These are phyloP conservation scores for Isabelozyma heimii DNA, from an alignment of 805 yeast genomes.

Conservation along the genomic window DNA sequence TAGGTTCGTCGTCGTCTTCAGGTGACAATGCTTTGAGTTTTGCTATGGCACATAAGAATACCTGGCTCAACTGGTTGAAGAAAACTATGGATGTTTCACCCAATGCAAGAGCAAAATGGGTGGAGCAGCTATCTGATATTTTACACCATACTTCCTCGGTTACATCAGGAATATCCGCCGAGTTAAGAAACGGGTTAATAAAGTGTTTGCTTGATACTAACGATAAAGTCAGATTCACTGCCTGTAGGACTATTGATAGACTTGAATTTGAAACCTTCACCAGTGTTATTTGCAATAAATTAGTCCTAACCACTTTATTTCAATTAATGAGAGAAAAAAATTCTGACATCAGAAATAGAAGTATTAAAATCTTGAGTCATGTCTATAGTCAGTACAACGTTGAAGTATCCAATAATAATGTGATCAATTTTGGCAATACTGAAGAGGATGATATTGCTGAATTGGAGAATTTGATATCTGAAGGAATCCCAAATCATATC, in stretches of 20 bases:
- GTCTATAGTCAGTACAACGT: conserved; percentile 49
- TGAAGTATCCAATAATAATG: conserved; percentile 8
- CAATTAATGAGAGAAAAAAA: conserved; percentile 73
- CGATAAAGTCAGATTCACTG: conserved; percentile 64
- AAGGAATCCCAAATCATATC: conserved; percentile 62
- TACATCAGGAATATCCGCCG: conserved; percentile 43
- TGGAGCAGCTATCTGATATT: conserved; percentile 50
- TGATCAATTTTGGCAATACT: conserved; percentile 29
- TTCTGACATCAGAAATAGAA: conserved; percentile 57
- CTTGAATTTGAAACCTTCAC: conserved; percentile 49
- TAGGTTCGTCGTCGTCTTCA: conserved; percentile 33
- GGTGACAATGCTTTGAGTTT: conserved; percentile 54
- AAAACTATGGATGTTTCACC: conserved; percentile 70
- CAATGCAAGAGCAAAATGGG: conserved; percentile 69
- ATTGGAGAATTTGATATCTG: conserved; percentile 27
- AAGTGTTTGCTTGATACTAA: conserved; percentile 75
- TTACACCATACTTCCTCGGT: conserved; percentile 44
- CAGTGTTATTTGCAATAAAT: conserved; percentile 42
- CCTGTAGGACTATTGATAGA: conserved; percentile 51
- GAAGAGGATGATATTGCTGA: conserved; percentile 19
- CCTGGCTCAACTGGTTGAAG: conserved; percentile 71
- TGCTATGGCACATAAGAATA: conserved; percentile 51
- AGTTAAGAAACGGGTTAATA: conserved; percentile 48
- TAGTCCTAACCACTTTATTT: conserved; percentile 52
- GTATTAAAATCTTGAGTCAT: conserved; percentile 53